Percentiles rank a stretch among this genome's conserved stretches.
phyloP scores from a whole-genome alignment of 148 eudicot genomes.

The Silene conica region DNA sequence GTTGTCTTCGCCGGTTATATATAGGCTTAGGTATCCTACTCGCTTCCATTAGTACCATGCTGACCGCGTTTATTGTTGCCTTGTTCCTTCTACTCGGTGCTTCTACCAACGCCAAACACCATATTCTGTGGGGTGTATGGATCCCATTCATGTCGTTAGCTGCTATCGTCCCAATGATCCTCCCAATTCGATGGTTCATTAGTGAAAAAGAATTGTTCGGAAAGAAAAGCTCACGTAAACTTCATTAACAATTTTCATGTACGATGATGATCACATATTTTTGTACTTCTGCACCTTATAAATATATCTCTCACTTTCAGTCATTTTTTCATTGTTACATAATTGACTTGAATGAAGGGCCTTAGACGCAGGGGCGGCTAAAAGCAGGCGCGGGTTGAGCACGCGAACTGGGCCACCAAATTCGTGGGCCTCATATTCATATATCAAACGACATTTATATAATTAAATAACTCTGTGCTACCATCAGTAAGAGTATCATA shows the following conservation, averaged over 20 bases:
- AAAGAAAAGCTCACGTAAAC: background rate
- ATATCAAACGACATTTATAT: no score
- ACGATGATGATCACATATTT: no score
- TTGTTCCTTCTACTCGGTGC: constrained; percentile 16
- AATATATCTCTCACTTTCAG: no score
- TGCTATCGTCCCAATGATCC: background rate
- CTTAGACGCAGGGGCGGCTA: no score
- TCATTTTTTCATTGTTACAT: no score
- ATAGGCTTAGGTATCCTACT: constrained; percentile 22
- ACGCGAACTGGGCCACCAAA: no score
- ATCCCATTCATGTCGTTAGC: background rate
- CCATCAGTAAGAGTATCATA: no score
- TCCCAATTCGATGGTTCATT: background rate
- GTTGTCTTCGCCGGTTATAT: constrained; percentile 11
- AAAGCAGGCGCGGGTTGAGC: no score
- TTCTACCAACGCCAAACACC: background rate
- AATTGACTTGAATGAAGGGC: no score
- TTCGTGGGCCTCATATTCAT: no score
- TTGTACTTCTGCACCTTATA: no score
- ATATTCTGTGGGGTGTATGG: background rate
- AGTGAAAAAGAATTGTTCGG: background rate
- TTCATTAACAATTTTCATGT: background rate
- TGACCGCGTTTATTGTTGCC: constrained; percentile 17
- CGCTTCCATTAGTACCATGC: constrained; percentile 16
- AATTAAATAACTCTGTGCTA: no score